These are phyloP conservation scores for Diaporthe eres DNA, from an alignment of 2,329 filamentous ascomycete species.

Conservation along the genomic window DNA sequence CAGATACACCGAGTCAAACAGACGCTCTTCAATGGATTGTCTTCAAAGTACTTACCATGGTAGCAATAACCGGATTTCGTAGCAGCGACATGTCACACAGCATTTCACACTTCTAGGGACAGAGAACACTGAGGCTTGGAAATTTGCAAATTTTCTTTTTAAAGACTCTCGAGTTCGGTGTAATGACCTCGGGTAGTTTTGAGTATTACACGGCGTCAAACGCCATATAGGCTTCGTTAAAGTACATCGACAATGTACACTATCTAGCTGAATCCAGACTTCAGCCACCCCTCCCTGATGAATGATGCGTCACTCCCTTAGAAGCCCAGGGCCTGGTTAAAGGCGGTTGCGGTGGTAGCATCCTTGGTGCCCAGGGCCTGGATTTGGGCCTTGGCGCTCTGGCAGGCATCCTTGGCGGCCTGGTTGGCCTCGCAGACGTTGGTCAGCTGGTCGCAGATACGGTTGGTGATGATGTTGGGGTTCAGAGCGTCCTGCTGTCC, in stretches of 20 bases:
- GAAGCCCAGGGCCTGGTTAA: constrained; percentile 59
- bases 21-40: not conserved
- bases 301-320: constrained; percentile 49
- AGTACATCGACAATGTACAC: not conserved
- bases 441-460: constrained; percentile 77
- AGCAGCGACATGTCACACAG: too few relatives aligned
- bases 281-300: too few relatives aligned
- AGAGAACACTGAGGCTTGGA: not conserved
- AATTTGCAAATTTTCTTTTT: not conserved
- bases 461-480: constrained; percentile 68
- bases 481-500: constrained; percentile 53
- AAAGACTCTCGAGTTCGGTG: not conserved
- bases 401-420: constrained; percentile 69
- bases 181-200: not conserved
- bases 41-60: not conserved
- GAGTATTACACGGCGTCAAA: not conserved
- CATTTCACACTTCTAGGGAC: not conserved
- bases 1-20: not conserved
- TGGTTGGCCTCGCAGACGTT: constrained; percentile 76
- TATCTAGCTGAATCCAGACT: not conserved
- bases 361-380: constrained; percentile 52
- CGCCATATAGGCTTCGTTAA: not conserved
- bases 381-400: constrained; percentile 62
- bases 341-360: constrained; percentile 55
- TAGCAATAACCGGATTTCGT: not conserved